Conservation (phyloP, 495 filamentous ascomycete species). For the Talaromyces thailandensis region DNA sequence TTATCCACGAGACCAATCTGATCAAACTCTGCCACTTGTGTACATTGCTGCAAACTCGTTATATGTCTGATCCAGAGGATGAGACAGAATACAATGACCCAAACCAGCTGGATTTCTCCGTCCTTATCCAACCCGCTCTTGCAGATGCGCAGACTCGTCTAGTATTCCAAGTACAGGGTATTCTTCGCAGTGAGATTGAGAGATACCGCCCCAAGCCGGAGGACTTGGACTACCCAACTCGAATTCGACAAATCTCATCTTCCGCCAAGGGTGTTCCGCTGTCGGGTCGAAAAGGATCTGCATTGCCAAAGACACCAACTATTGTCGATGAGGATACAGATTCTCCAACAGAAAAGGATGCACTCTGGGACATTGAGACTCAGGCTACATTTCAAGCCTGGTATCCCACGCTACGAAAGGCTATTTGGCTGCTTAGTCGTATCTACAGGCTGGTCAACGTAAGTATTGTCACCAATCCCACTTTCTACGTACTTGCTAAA, state of each 20-base stretch:
- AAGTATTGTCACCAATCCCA: slow-evolving; percentile 23
- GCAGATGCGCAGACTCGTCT: slow-evolving; percentile 69
- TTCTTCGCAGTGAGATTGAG: slow-evolving; percentile 62
- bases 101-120: slow-evolving; percentile 56
- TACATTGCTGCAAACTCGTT: slow-evolving; percentile 74
- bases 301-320: slow-evolving; percentile 42
- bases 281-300: slow-evolving; percentile 36
- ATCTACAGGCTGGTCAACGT: slow-evolving; percentile 81
- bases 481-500: slow-evolving; percentile 9
- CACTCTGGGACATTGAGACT: slow-evolving; percentile 44
- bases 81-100: slow-evolving; percentile 46
- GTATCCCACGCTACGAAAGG: slow-evolving; percentile 67
- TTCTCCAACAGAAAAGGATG: slow-evolving; percentile 31
- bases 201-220: slow-evolving; percentile 58
- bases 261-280: slow-evolving; percentile 39
- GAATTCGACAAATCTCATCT: slow-evolving; percentile 36
- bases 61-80: slow-evolving; percentile 66
- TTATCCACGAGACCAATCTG: slow-evolving; percentile 61
- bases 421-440: slow-evolving; percentile 72
- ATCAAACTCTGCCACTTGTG: slow-evolving; percentile 75
- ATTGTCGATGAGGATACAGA: slow-evolving; percentile 43
- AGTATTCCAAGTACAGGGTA: slow-evolving; percentile 59
- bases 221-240: slow-evolving; percentile 58
- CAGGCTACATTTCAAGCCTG: slow-evolving; percentile 39
- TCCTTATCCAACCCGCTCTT: slow-evolving; percentile 57